Evolutionary conservation across 202 grass and related monocot genomes (phyloP).

Genomic region (Dendrocalamus latiflorus): DNA sequence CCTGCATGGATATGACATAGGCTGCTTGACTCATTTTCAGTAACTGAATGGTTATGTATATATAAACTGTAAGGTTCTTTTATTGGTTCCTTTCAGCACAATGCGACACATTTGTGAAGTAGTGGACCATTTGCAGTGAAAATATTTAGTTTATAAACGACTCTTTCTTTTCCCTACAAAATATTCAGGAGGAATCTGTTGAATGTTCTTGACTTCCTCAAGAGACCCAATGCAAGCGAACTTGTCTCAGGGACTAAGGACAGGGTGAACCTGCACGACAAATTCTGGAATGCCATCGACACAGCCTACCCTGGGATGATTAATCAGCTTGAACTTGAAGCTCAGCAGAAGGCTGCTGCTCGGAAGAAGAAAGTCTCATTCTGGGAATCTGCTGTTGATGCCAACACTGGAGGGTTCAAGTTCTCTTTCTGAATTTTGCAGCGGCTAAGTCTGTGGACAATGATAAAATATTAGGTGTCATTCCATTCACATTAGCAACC

Average conservation of each 20-base stretch:
- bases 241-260: constrained; percentile 81
- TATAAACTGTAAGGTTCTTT: background rate
- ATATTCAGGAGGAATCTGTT: constrained; percentile 77
- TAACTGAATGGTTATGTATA: too few relatives aligned
- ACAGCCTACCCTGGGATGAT: constrained; percentile 60
- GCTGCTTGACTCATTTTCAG: too few relatives aligned
- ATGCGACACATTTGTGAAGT: background rate
- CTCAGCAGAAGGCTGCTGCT: constrained; percentile 51
- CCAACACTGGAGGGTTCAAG: constrained; percentile 72
- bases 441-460: background rate
- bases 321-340: constrained; percentile 55
- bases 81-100: background rate
- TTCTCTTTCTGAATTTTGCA: constrained; percentile 59
- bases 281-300: constrained; percentile 61
- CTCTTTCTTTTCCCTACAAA: background rate
- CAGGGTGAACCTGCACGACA: constrained; percentile 73
- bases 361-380: constrained; percentile 60
- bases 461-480: background rate
- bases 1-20: too few relatives aligned
- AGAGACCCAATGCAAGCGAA: constrained; percentile 68
- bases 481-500: background rate
- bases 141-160: background rate
- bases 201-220: constrained; percentile 87
- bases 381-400: constrained; percentile 72
- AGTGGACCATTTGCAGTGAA: background rate